Percentiles rank a stretch among this genome's conserved stretches.
Evolutionary conservation across 768 basidiomycete species (phyloP).

Genomic region (Cubamyces lactineus): DNA sequence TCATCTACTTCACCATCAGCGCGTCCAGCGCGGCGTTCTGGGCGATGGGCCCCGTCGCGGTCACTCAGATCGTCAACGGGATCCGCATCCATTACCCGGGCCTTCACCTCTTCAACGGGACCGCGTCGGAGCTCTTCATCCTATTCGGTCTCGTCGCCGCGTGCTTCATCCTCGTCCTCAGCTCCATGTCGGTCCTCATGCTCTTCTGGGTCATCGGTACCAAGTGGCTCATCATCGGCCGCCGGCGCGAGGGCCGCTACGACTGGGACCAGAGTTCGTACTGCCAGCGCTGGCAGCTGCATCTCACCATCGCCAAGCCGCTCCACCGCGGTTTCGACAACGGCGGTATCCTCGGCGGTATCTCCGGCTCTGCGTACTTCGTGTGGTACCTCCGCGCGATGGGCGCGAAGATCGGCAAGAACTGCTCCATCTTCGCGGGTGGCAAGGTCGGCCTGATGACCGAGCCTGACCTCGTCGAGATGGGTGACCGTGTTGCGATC

Average conservation of each 20-base stretch:
- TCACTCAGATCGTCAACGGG: conserved; percentile 43
- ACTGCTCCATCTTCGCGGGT: conserved; percentile 45
- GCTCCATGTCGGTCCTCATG: conserved; percentile 41
- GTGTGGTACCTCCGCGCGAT: conserved; percentile 50
- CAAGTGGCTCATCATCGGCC: conserved; percentile 50
- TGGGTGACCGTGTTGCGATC: conserved; percentile 48
- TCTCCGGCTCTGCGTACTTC: conserved; percentile 47
- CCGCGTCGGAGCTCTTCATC: conserved; percentile 45
- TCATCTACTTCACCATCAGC: conserved; percentile 43
- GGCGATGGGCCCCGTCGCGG: conserved; percentile 44
- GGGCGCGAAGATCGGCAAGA: conserved; percentile 48
- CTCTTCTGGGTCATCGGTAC: conserved; percentile 46
- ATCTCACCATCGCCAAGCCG: conserved; percentile 42
- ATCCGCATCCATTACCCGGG: conserved; percentile 37
- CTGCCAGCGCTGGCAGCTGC: conserved; percentile 55
- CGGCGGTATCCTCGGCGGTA: conserved; percentile 43
- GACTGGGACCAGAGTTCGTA: conserved; percentile 53
- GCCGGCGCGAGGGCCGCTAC: conserved; percentile 42
- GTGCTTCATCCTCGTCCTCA: conserved; percentile 44
- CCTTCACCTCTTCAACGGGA: conserved; percentile 39
- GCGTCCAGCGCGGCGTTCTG: conserved; percentile 44
- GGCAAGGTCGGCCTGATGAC: conserved; percentile 49
- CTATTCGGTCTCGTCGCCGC: conserved; percentile 45
- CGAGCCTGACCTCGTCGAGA: conserved; percentile 50
- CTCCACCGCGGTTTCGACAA: conserved; percentile 47